Base-by-base conservation (phyloP, 257 asterid genomes). In the Mitragyna speciosa region DNA sequence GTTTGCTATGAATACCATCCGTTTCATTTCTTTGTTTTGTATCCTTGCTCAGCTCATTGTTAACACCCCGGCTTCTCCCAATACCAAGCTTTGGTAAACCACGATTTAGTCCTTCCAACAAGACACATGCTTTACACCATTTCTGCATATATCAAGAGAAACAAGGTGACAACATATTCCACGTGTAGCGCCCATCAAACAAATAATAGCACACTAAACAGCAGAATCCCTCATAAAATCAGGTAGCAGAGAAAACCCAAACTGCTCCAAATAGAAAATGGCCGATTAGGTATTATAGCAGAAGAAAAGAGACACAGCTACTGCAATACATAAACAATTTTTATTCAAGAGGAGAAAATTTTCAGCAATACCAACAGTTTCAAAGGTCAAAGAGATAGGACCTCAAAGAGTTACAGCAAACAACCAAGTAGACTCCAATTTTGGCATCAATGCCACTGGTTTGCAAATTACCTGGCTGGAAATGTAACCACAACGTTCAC, bases 41-140 rank as follows among this genome's bases (percentile, higher is more conserved):
- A 33, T 86, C 87, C 76, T 82, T 83, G 69, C 33, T 79, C 39
- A 69, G 83, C 49, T 89, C 91, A 56, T 82, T 86, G 58, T 83
- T 89, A 20, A 81, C 31, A 72, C 82, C 94, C 64, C 92, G 89
- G 82, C 83, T 87, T 78, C 98, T 89, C 61, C 97, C 92, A 36
- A 93, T 92, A 12, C 99, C 99, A 81, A 92, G 84, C 86, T 93
- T 95, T 30, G 99, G 99, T 80, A 95, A 86, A 81, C 98, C 99
- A 22, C 97, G 98, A 80, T 93, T 95, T 67, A 95, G 90, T 43
- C 98, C 98, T 73, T 95, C 98, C 73, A 93, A 87, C 84, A 95
- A 89, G 70, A 95, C 98, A 73, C 98, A 95, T 15, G 99, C 99
- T 85, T 95, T 95, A 65, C 98, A 95, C 97, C 98, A 91, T 92